Conservation (phyloP, 371 early-diverging fungal species). For the Saksenaea oblongispora region DNA sequence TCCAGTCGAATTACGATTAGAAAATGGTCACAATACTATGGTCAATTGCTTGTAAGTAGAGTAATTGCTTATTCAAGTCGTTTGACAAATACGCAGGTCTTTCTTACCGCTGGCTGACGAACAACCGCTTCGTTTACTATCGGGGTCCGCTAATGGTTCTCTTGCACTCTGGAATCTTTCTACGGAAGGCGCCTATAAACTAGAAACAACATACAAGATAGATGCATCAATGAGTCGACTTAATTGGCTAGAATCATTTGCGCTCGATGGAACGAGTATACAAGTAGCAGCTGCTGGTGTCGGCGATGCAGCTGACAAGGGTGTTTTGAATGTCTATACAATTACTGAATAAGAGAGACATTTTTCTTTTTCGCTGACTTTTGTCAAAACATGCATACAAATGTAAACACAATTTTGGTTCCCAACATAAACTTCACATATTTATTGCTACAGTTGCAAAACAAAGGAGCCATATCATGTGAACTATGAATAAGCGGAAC, state of each 20-base stretch:
- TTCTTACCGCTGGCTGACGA: conserved; percentile 12
- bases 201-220: conserved; percentile 6
- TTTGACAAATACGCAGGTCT: conserved; percentile 4
- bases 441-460: too few species aligned
- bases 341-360: not conserved
- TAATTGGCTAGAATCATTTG: conserved; percentile 17
- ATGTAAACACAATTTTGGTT: too few species aligned
- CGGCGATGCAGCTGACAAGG: conserved; percentile 8
- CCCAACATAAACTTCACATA: too few species aligned
- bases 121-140: conserved; percentile 11
- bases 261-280: not conserved
- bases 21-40: conserved; percentile 36
- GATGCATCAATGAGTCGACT: conserved; percentile 14
- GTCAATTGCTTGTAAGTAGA: conserved; percentile 42
- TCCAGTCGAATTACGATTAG: conserved; percentile 16
- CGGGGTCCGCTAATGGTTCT: conserved; percentile 25
- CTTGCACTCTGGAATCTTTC: conserved; percentile 16
- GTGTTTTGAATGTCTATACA: conserved; percentile 20
- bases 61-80: not conserved
- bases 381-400: too few species aligned
- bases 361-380: too few species aligned
- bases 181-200: not conserved
- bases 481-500: too few species aligned
- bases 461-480: too few species aligned
- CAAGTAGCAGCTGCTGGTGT: conserved; percentile 20